phyloP scores from a whole-genome alignment of 805 yeast genomes.

The Metschnikowia kofuensis region DNA sequence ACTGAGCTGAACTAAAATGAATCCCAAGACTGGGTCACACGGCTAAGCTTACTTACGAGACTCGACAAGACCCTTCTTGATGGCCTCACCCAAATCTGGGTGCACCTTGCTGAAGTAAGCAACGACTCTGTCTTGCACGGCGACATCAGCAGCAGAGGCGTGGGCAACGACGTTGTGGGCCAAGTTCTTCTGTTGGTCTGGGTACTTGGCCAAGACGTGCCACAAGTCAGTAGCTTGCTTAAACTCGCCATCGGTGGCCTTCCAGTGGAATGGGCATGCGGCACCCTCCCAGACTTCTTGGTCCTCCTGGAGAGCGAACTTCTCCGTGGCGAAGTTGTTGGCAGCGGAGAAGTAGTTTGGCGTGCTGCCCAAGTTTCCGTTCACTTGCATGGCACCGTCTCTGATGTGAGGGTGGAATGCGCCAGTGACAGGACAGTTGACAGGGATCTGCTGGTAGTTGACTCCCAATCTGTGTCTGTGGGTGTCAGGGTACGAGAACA shows the following conservation, averaged over 20 bases:
- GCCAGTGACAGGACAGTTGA: conserved; percentile 68
- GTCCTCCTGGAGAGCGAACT: conserved; percentile 51
- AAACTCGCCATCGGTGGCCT: conserved; percentile 68
- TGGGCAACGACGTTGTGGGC: conserved; percentile 84
- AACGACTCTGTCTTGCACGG: conserved; percentile 74
- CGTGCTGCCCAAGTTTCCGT: conserved; percentile 66
- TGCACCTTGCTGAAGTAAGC: conserved; percentile 74
- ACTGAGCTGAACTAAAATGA: background rate
- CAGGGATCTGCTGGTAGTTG: conserved; percentile 83
- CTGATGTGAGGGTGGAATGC: conserved; percentile 65
- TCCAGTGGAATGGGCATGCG: conserved; percentile 87
- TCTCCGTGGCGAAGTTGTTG: conserved; percentile 47
- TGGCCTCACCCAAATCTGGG: conserved; percentile 60
- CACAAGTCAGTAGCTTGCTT: conserved; percentile 76
- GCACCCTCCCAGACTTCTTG: conserved; percentile 83
- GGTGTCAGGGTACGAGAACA: conserved; percentile 82
- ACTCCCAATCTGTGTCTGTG: conserved; percentile 79
- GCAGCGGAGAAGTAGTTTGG: conserved; percentile 72
- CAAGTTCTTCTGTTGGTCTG: conserved; percentile 80
- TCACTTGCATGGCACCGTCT: conserved; percentile 71
- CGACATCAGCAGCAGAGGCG: conserved; percentile 63
- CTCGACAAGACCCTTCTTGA: conserved; percentile 61
- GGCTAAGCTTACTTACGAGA: conserved; percentile 41
- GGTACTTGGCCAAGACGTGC: conserved; percentile 70
- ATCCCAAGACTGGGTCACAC: background rate